Evolutionary conservation across 768 basidiomycete species (phyloP), one percentile per base, ranked within the genome.

Genomic region (Serendipita sp.): DNA sequence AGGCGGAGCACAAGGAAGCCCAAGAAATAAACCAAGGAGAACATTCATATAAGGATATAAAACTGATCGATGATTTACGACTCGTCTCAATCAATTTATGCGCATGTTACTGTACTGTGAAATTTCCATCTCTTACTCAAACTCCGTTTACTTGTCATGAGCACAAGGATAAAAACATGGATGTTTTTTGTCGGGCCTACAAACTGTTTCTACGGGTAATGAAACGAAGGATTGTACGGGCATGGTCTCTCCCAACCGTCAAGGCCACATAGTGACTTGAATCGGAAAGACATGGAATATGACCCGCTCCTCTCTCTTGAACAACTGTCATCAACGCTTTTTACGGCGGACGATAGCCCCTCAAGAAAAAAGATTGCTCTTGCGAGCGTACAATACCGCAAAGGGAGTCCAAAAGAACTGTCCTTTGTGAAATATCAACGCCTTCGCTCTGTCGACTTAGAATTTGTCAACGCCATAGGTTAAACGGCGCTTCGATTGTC

Each of bases 381-480:
- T 8, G 55, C 55, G 55, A 37, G 55, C 55, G 33, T 60, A 60
- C 11, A 50, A 18, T 18, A 31, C 55, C 48, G 16, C 48, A 52
- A 52, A 52, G 31, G n/a, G 5, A 16, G n/a, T 10, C 31, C 31
- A 5, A 52, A 18, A 33, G 40, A 40, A 40, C 13, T 13, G 13
- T 40, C 13, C 40, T 40, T 13, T 40, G 40, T 40, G 13, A 40
- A 40, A 40, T 40, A 40, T 31, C 18, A 60, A 27, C 33, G n/a
- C 55, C 55, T 60, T 60, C 55, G 55, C 55, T 60, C 55, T 60
- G 55, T 60, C 55, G 55, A 60, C 55, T 60, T 60, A 60, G 55
- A 60, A 60, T 60, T 60, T 60, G 55, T 60, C 55, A 60, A 60
- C 55, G 55, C 55, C 55, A 60, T 60, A 29, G 29, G 40, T n/a